Percentiles rank a stretch among this genome's conserved stretches.
These are phyloP conservation scores for Lophium mytilinum DNA, from an alignment of 495 filamentous ascomycete genomes.

Conservation along the genomic window DNA sequence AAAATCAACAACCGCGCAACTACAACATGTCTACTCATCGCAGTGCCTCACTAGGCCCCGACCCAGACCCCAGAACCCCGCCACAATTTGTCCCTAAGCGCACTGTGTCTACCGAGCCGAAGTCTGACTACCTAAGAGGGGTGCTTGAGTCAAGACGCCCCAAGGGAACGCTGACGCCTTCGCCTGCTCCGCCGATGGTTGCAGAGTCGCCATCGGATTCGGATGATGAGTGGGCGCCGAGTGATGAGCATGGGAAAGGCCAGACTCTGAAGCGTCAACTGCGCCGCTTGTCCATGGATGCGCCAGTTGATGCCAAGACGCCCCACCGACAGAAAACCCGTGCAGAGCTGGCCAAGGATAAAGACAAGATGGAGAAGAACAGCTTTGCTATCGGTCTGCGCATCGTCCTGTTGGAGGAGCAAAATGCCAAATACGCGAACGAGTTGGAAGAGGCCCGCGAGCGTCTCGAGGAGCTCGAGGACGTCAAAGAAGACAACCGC, in stretches of 20 bases:
- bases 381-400: constrained; percentile 89
- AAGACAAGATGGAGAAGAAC: constrained; percentile 63
- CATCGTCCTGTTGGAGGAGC: constrained; percentile 60
- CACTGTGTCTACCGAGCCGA: constrained; percentile 2
- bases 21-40: no score
- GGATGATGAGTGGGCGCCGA: no score
- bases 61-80: no score
- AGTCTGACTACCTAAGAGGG: constrained; percentile 17
- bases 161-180: neutral
- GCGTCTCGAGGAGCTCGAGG: constrained; percentile 27
- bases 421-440: constrained; percentile 49
- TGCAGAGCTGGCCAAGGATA: constrained; percentile 25
- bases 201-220: no score
- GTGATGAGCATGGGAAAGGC: no score
- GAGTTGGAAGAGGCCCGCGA: constrained; percentile 54
- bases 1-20: no score
- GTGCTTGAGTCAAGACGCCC: constrained; percentile 14
- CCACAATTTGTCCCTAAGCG: neutral
- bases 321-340: constrained; percentile 8
- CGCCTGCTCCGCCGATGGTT: neutral
- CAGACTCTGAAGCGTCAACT: no score
- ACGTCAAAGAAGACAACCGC: constrained; percentile 26
- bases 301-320: no score
- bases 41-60: no score
- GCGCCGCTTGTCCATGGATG: no score